Percentiles rank a stretch among this genome's conserved stretches.
Conservation (phyloP, 1,139 yeast genomes). For the Suhomyces atakaporum region DNA sequence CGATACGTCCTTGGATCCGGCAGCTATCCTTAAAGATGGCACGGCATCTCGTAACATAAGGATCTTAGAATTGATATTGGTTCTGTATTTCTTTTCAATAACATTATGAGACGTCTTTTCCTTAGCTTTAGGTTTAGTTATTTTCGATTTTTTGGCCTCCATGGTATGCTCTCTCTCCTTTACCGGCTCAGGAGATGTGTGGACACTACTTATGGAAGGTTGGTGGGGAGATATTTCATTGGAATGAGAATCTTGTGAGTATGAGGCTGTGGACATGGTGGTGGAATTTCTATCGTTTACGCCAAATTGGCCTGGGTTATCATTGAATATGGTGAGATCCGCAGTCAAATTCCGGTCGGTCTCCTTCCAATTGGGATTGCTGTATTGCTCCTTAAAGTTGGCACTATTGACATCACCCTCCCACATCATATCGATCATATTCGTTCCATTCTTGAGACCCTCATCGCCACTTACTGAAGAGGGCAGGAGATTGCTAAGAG, state of each 20-base stretch:
- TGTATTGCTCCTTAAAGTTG: conserved; percentile 10
- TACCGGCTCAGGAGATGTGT: conserved; percentile 36
- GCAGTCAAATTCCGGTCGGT: neutral
- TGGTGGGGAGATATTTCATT: conserved; percentile 32
- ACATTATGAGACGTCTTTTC: conserved; percentile 75
- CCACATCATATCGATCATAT: conserved; percentile 10
- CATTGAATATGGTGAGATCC: conserved; percentile 1
- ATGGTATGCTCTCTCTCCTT: conserved; percentile 9
- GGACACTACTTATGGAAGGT: conserved; percentile 31
- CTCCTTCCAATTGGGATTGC: conserved; percentile 11
- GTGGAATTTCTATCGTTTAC: conserved; percentile 6
- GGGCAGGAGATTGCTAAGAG: conserved; percentile 21
- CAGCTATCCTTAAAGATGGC: conserved; percentile 58
- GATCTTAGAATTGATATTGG: conserved; percentile 74
- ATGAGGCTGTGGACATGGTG: conserved; percentile 19
- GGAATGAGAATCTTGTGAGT: conserved; percentile 22
- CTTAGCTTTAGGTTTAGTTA: conserved; percentile 43
- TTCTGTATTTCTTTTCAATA: conserved; percentile 78
- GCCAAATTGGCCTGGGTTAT: too few relatives aligned
- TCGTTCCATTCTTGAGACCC: conserved; percentile 8
- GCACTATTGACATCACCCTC: conserved; percentile 5
- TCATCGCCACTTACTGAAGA: conserved; percentile 20
- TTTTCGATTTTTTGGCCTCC: conserved; percentile 17
- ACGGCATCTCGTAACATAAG: conserved; percentile 73
- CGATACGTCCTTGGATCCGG: conserved; percentile 41